phyloP scores from a whole-genome alignment of 371 early-diverging fungal genomes.

The Basidiobolus meristosporus region DNA sequence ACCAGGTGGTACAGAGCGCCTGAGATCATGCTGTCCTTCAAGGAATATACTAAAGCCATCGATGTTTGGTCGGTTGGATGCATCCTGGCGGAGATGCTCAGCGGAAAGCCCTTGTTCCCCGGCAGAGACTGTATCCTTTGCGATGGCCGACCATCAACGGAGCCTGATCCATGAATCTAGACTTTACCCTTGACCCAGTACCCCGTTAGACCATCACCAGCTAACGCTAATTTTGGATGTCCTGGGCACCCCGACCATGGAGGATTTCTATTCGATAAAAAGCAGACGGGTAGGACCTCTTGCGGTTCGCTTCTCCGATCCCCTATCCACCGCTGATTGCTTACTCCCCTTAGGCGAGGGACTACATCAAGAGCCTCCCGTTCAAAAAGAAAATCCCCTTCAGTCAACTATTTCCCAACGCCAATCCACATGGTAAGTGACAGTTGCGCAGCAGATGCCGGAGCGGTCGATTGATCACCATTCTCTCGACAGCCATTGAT shows the following conservation, averaged over 20 bases:
- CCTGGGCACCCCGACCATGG: constrained; percentile 91
- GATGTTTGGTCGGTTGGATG: constrained; percentile 98
- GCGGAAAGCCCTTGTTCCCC: constrained; percentile 76
- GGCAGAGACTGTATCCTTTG: constrained; percentile 80
- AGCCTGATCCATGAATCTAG: too few relatives aligned
- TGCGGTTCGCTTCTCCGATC: neutral
- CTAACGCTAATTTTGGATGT: constrained; percentile 91
- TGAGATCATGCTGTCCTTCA: constrained; percentile 88
- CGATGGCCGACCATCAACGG: too few relatives aligned
- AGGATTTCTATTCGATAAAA: constrained; percentile 65
- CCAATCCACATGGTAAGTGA: constrained; percentile 35
- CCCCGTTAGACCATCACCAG: too few relatives aligned
- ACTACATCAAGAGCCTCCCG: constrained; percentile 81
- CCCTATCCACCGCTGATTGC: neutral
- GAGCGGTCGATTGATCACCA: neutral
- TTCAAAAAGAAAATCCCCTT: constrained; percentile 80
- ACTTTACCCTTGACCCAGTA: too few relatives aligned
- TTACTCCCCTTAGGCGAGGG: constrained; percentile 34
- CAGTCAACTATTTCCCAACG: constrained; percentile 55
- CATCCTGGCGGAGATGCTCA: constrained; percentile 89
- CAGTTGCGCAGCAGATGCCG: neutral
- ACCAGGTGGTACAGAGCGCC: constrained; percentile 98
- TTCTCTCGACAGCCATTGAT: constrained; percentile 41
- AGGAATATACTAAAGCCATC: constrained; percentile 87
- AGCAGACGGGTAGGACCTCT: constrained; percentile 30